phyloP scores from a whole-genome alignment of 441 rosid genomes.

The Pelargonium citronellum region DNA sequence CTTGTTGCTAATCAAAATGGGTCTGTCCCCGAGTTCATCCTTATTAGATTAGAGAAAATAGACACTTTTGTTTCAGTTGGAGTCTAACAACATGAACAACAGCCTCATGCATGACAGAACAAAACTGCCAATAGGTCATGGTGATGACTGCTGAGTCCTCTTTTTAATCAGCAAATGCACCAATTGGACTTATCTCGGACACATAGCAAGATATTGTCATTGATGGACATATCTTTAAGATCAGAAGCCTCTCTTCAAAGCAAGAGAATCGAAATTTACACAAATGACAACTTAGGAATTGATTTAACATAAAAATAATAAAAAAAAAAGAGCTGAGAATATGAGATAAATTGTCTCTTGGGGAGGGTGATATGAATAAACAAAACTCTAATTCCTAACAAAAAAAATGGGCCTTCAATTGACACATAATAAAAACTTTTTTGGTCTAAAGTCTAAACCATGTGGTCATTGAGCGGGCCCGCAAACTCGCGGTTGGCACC shows the following conservation, averaged over 20 bases:
- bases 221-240: no score
- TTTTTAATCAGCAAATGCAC: neutral
- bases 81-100: neutral
- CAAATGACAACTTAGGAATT: neutral
- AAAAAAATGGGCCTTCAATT: neutral
- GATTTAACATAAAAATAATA: neutral
- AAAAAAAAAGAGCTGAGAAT: neutral
- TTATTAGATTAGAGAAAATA: neutral
- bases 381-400: neutral
- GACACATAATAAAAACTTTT: no score
- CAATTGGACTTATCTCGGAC: no score
- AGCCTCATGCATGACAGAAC: neutral
- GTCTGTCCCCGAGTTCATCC: neutral
- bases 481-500: no score
- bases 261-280: neutral
- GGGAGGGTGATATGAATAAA: neutral
- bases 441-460: no score
- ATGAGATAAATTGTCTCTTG: neutral
- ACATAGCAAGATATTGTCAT: no score
- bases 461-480: no score
- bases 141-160: neutral
- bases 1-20: neutral
- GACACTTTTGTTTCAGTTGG: neutral
- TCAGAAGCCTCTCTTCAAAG: no score
- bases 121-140: neutral